A percentile compares a stretch with the other conserved stretches of the same genome.
These are phyloP conservation scores for Cercospora sojina DNA, from an alignment of 2,329 filamentous ascomycete species.

Conservation along the genomic window DNA sequence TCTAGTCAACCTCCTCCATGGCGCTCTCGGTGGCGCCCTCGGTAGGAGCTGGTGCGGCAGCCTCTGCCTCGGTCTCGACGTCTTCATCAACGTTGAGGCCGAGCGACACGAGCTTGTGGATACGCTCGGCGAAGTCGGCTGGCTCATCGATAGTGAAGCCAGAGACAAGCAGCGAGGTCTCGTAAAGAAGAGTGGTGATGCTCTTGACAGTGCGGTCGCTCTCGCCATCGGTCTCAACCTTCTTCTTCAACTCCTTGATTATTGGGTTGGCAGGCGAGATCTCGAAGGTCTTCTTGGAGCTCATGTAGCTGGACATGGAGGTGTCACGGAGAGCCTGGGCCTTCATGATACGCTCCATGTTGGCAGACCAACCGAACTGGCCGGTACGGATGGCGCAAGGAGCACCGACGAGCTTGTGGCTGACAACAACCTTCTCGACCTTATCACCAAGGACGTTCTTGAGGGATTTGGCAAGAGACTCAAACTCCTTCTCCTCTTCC, in stretches of 20 bases:
- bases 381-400: constrained; percentile 99
- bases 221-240: constrained; percentile 97
- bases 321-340: constrained; percentile 99
- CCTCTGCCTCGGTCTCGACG: constrained; percentile 65
- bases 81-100: constrained; percentile 97
- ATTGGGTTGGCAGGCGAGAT: constrained; percentile 98
- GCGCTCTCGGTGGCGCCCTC: constrained; percentile 77
- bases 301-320: constrained; percentile 99
- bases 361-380: constrained; percentile 99
- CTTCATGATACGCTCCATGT: constrained; percentile 99
- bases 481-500: constrained; percentile 97
- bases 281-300: constrained; percentile 99
- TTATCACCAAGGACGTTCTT: constrained; percentile 99
- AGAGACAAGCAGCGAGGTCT: constrained; percentile 97
- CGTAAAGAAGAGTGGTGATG: constrained; percentile 96
- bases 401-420: constrained; percentile 90
- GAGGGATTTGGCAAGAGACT: constrained; percentile 88
- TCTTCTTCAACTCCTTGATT: constrained; percentile 98
- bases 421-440: constrained; percentile 99
- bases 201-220: constrained; percentile 99
- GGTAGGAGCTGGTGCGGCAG: constrained; percentile 59
- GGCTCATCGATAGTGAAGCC: constrained; percentile 99
- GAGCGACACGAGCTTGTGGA: constrained; percentile 98
- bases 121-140: constrained; percentile 95
- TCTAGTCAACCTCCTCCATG: constrained; percentile 99